Base-by-base conservation (phyloP, 169 alveolate species). In the Plasmodium vivax region DNA sequence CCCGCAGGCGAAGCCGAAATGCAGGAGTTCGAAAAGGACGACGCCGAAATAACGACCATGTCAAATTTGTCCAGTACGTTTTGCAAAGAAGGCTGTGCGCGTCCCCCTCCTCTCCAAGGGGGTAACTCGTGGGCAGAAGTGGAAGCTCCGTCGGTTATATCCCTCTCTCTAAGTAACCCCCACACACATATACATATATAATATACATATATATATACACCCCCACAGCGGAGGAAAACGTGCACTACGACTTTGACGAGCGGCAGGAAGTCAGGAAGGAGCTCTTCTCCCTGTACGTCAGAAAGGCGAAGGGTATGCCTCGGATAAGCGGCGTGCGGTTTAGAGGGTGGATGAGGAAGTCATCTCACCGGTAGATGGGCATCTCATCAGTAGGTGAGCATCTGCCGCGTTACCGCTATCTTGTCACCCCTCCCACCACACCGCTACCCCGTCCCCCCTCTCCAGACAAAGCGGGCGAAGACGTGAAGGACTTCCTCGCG, bases 241-340 rank as follows among this genome's bases (percentile, higher is more conserved):
- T 88, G 5, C 84, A 88, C 56, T 88, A 79, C 47, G 94, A 88
- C 16, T 47, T 47, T 62, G 82, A 77, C 34, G 94, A 88, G 32
- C 36, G 94, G 47, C 94, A 62, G 19, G 94, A 88, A 79, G 94
- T 88, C 54, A n/a, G 94, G 30, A 77, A 88, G 41, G 94, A 88
- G 51, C 68, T 88, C 27, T 88, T 88, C 56, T 88, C 94, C 14
- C 94, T 82, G 71, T 88, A 77, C 45, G 19, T 88, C 56, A 88
- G 71, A 41, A 88, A 73, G 56, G n/a, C 68, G 79, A 88, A 88
- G 54, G 94, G 94, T 88, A 62, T 9, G 36, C 0, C 3, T 9
- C 75, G 14, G 36, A 19, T 3, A 27, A 62, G 75, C 34, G 10
- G 1, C 9, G 30, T n/a, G 10, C 6, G 10, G 30, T 34, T 38